Conservation (phyloP, 2,329 filamentous ascomycete species). For the Karstenula rhodostoma region DNA sequence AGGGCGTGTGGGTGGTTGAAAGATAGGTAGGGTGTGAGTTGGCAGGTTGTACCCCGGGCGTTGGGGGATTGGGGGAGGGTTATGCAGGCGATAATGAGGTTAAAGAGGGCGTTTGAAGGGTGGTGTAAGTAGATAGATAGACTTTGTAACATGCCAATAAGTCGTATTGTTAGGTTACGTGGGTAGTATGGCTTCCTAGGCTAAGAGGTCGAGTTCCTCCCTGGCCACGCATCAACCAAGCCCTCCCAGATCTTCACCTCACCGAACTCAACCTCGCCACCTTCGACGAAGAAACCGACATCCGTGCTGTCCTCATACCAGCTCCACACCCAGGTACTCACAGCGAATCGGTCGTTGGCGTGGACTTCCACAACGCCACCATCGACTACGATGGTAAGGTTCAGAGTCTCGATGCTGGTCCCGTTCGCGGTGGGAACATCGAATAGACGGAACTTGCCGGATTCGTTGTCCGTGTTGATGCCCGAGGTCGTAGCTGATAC, state of each 20-base stretch:
- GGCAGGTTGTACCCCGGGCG: background rate
- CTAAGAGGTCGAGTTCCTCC: background rate
- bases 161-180: no score
- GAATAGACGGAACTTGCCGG: constrained; percentile 52
- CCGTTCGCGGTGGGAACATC: constrained; percentile 41
- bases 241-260: constrained; percentile 37
- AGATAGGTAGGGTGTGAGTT: background rate
- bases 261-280: constrained; percentile 28
- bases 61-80: background rate
- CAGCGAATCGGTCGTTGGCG: constrained; percentile 53
- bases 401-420: constrained; percentile 47
- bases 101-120: background rate
- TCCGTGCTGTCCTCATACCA: constrained; percentile 37
- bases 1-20: background rate
- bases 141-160: no score
- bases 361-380: constrained; percentile 49
- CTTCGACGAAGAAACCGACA: constrained; percentile 27
- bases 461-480: constrained; percentile 50
- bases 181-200: no score
- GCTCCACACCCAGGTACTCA: constrained; percentile 54
- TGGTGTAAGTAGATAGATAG: no score
- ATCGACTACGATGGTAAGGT: constrained; percentile 54
- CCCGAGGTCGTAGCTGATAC: constrained; percentile 50
- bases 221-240: constrained; percentile 23
- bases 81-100: background rate